Base-by-base conservation (phyloP, 129 eudicot genomes). In the Flaveria robusta region DNA sequence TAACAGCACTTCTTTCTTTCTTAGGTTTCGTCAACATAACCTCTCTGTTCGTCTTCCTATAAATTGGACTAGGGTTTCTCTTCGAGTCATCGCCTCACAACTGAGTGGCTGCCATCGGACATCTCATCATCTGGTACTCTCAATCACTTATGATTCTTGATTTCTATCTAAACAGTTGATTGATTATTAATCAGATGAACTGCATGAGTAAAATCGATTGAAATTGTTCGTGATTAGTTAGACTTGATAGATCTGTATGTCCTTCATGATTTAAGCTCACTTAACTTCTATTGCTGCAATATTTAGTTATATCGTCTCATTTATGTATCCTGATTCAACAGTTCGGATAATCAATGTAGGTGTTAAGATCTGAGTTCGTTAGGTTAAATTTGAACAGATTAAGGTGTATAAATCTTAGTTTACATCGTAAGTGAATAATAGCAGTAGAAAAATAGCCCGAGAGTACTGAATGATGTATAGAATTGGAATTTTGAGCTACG, bases 21-120 rank as follows among this genome's bases (percentile, higher is more conserved):
- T 51, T 55, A 55, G 3, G 26, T 55, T 51, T 19, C 62, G 62
- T 55, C 62, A 55, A 55, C 24, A 43, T 43, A 58, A 58, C 41
- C 59, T 41, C 8, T 60, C 16, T 75, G 8, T 3, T 47, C 39
- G 29, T 46, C 62, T 46, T 11, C 16, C 7, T 75, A 76, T 66
- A 76, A 66, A 37, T 66, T 31, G 26, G 27, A 66, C 49, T 76
- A 76, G 80, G 80, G 80, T 76, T 76, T 76, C 66, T 2, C 39
- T 51, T 14, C 27, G 9, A 51, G 39, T 24, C 54, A 13, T 66
- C 43, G 27, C 22, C 41, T 23, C 80, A 34, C 39, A 34, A 34
- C 39, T 34, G 5, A 34, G 39, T 34, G 39, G 39, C 39, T 34
- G 39, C 39, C 3, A 5, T 34, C 39, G 39, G 39, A 34, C 39